Evolutionary conservation across 768 basidiomycete genomes (phyloP), one percentile per base, ranked within the genome.

Genomic region (Termitomyces sp.): DNA sequence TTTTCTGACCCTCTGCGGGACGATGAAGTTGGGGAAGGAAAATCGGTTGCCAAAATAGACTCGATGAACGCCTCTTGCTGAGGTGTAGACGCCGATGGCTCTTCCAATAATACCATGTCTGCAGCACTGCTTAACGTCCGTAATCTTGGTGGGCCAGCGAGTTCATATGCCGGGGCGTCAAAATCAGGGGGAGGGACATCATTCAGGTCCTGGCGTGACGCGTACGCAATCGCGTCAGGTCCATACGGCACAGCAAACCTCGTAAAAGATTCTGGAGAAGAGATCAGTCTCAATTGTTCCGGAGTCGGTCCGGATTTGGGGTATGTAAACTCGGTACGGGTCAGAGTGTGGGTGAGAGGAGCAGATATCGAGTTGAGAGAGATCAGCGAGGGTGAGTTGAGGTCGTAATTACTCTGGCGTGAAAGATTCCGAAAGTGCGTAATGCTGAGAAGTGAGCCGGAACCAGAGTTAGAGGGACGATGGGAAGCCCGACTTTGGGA

Each of bases 201-300:
- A 43, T 34, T 34, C 63, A 80, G 63, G 37, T 73, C 70, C 30
- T 72, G 70, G 47, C 76, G 71, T 40, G 79, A 82, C 23, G 75
- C 82, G 64, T 75, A 88, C 32, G 85, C 84, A 28, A 87, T 75
- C 3, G 89, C 90, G 63, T 86, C 89, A 11, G 79, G 70, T 0
- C 90, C 89, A 62, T 89, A 92, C 21, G 91, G 91, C 54, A 87
- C 72, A 1, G 87, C 88, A 62, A 91, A 93, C 57, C 79, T 75
- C 37, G 79, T 81, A 57, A 91, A 75, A 3, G 77, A 76, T 62
- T 90, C 87, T 44, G 85, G 70, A 1, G 81, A 84, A 42, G 85
- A 82, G 54, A 93, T 86, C 54, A 90, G 72, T 65, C 79, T 85
- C 57, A 93, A 69, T 59, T 82, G 81, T 54, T 82, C 79, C 0